Evolutionary conservation across 2,329 filamentous ascomycete species (phyloP), one percentile per base, ranked within the genome.

Genomic region (Gnomoniopsis smithogilvyi): DNA sequence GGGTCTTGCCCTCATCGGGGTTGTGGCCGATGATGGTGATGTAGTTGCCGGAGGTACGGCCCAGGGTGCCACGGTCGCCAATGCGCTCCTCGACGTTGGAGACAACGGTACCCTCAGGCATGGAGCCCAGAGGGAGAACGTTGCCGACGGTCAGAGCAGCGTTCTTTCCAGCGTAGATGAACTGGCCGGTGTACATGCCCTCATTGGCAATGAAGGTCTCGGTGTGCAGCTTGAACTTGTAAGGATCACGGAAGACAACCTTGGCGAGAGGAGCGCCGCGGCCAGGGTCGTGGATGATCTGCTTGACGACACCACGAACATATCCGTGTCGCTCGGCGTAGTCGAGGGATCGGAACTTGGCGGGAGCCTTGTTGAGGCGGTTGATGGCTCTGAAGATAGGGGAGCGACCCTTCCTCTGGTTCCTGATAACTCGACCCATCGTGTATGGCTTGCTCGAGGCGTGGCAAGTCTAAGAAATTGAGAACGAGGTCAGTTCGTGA

Each of bases 151-250:
- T 98, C 75, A 99, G 87, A 69, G 89, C 85, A 73, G 95, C 95
- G 83, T 96, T 95, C 92, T 99, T 99, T 78, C 95, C 95, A 77
- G 94, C 95, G 83, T 99, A 99, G 89, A 99, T 92, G 87, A 99
- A 99, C 82, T 99, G 95, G 78, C 95, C 95, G 69, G 95, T 97
- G 91, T 98, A 99, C 93, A 98, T 97, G 84, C 95, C 95, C 86
- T 98, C 95, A 84, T 98, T 99, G 81, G 95, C 95, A 77, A 99
- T 99, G 89, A 99, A 97, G 71, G 95, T 99, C 89, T 99, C 93
- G 79, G 90, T 94, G 78, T 92, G 83, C 78, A 93, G 89, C 89
- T 96, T 96, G 90, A 91, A 98, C 80, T 88, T 87, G 90, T 99
- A 99, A 73, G 95, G 92, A 81, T 96, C 91, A 73, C 95, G 93